Percentiles rank a stretch among this genome's conserved stretches.
These are phyloP conservation scores for Chrysosporium queenslandicum DNA, from an alignment of 2,329 filamentous ascomycete genomes.

Conservation along the genomic window DNA sequence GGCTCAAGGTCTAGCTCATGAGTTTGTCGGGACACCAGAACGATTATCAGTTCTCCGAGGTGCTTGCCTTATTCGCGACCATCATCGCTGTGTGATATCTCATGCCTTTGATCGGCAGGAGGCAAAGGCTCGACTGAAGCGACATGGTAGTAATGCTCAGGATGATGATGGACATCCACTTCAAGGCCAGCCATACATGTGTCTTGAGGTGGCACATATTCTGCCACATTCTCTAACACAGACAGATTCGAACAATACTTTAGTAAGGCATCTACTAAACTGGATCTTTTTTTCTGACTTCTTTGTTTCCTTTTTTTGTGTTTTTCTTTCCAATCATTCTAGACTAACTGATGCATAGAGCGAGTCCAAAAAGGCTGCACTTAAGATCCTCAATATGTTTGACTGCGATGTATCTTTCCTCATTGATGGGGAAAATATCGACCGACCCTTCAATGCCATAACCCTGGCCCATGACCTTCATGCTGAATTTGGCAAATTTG, in stretches of 20 bases:
- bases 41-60: conserved; percentile 15
- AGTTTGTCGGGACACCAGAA: conserved; percentile 9
- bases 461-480: conserved; percentile 26
- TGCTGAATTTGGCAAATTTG: conserved; percentile 22
- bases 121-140: conserved; percentile 12
- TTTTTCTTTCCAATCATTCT: no score
- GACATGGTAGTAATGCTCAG: conserved; percentile 13
- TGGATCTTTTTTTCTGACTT: no score
- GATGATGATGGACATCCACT: conserved; percentile 19
- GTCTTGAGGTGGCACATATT: conserved; percentile 20
- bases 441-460: conserved; percentile 34
- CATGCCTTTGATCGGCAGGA: conserved; percentile 16
- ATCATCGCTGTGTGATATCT: conserved; percentile 19
- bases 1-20: conserved; percentile 4
- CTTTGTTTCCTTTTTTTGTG: no score
- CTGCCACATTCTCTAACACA: conserved; percentile 17
- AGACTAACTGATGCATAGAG: conserved; percentile 8
- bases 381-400: conserved; percentile 37
- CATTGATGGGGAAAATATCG: conserved; percentile 33
- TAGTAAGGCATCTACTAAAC: not conserved
- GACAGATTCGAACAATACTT: not conserved
- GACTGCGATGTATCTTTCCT: conserved; percentile 29
- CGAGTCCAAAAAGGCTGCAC: conserved; percentile 25
- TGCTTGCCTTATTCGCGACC: conserved; percentile 15
- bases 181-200: conserved; percentile 7